Evolutionary conservation across 2,329 filamentous ascomycete species (phyloP).

Genomic region (Aureobasidium sp.): DNA sequence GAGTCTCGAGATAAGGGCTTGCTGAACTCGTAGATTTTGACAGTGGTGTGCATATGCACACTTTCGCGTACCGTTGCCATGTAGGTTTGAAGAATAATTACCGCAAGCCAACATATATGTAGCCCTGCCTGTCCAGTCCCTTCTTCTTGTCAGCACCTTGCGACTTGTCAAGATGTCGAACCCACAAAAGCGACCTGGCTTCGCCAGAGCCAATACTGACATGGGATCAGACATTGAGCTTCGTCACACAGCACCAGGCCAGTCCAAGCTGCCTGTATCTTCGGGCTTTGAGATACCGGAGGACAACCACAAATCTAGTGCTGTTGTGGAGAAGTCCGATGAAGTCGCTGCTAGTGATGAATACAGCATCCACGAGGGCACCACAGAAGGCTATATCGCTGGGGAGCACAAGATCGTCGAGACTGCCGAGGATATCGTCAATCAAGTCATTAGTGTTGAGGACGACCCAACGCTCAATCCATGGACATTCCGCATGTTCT

Average conservation of each 20-base stretch:
- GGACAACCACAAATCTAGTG: background rate
- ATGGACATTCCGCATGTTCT: constrained; percentile 36
- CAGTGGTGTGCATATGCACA: too few species aligned
- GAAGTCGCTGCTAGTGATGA: constrained; percentile 6
- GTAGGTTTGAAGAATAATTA: too few species aligned
- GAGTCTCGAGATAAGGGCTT: too few species aligned
- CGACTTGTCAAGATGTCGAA: background rate
- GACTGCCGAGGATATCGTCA: constrained; percentile 29
- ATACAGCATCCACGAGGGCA: background rate
- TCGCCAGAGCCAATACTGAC: constrained; percentile 16
- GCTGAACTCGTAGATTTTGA: too few species aligned
- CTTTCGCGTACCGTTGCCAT: too few species aligned
- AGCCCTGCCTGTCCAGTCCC: too few species aligned
- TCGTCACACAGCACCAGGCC: constrained; percentile 7
- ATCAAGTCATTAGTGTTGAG: constrained; percentile 31
- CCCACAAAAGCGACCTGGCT: constrained; percentile 15
- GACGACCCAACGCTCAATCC: constrained; percentile 33
- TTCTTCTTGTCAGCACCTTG: too few species aligned
- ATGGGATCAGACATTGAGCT: background rate
- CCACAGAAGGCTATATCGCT: constrained; percentile 11
- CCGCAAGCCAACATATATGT: too few species aligned
- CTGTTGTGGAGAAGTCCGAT: background rate
- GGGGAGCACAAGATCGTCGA: constrained; percentile 17
- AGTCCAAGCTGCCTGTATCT: background rate
- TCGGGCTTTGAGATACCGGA: constrained; percentile 7